Percentiles rank a stretch among this genome's conserved stretches.
phyloP scores from a whole-genome alignment of 2,329 filamentous ascomycete species.

The Microdochium bolleyi region DNA sequence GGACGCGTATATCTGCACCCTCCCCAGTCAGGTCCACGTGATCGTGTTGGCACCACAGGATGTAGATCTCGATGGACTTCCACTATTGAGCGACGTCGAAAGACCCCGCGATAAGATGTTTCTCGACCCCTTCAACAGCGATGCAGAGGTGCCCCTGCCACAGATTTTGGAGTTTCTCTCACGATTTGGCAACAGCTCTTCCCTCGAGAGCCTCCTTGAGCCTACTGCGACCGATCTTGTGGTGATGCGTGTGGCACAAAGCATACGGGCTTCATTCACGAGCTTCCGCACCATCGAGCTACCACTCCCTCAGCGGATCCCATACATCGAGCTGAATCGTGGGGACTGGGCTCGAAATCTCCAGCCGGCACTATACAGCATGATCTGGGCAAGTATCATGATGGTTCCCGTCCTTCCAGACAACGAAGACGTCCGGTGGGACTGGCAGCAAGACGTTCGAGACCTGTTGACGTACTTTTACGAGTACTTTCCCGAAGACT shows the following conservation, averaged over 20 bases:
- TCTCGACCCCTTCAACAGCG: slow-evolving; percentile 71
- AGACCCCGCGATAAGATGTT: slow-evolving; percentile 55
- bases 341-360: slow-evolving; percentile 49
- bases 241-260: slow-evolving; percentile 68
- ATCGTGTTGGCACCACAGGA: slow-evolving; percentile 59
- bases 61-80: slow-evolving; percentile 49
- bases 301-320: slow-evolving; percentile 26
- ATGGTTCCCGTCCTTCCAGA: slow-evolving; percentile 35
- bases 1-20: slow-evolving; percentile 69
- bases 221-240: slow-evolving; percentile 60
- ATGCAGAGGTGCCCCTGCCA: slow-evolving; percentile 54
- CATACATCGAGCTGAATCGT: slow-evolving; percentile 25
- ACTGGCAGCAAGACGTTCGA: slow-evolving; percentile 54
- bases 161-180: slow-evolving; percentile 54
- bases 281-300: slow-evolving; percentile 28
- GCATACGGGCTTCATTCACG: slow-evolving; percentile 68
- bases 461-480: slow-evolving; percentile 58
- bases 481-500: slow-evolving; percentile 61
- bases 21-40: slow-evolving; percentile 79
- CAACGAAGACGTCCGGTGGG: slow-evolving; percentile 28
- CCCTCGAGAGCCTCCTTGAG: slow-evolving; percentile 45
- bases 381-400: slow-evolving; percentile 62
- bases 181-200: slow-evolving; percentile 32
- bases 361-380: slow-evolving; percentile 58
- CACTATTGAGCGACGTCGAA: slow-evolving; percentile 27